A percentile compares a stretch with the other conserved stretches of the same genome.
Conservation (phyloP, 148 eudicot species). For the Chenopodium formosanum region DNA sequence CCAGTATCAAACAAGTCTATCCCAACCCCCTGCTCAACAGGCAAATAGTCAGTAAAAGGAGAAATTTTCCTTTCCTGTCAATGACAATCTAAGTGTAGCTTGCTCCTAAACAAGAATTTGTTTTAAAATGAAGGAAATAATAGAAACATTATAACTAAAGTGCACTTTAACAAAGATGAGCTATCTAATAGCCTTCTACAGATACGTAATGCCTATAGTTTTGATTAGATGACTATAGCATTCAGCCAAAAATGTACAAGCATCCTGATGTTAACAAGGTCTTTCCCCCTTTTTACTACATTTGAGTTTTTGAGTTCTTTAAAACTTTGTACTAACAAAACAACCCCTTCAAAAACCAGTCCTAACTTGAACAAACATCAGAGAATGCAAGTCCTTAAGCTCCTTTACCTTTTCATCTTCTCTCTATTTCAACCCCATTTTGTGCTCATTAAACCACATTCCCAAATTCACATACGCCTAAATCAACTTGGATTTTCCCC, state of each 20-base stretch:
- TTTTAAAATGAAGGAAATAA: background rate
- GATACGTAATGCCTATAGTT: background rate
- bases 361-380: background rate
- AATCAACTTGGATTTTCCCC: no score
- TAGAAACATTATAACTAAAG: background rate
- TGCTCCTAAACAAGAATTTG: background rate
- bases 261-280: background rate
- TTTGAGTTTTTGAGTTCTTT: background rate
- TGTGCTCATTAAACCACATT: background rate
- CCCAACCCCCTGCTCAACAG: constrained; percentile 53
- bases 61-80: background rate
- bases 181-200: background rate
- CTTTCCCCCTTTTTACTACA: background rate
- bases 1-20: constrained; percentile 42
- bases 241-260: background rate
- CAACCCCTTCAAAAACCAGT: background rate
- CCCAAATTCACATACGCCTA: background rate
- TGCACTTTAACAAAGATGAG: background rate
- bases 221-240: background rate
- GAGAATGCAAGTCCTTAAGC: background rate
- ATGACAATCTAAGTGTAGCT: no score
- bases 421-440: background rate
- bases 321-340: background rate
- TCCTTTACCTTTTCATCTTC: background rate
- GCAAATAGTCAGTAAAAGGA: background rate